Base-by-base conservation (phyloP, 768 basidiomycete species). In the Cantharellus anzutake region DNA sequence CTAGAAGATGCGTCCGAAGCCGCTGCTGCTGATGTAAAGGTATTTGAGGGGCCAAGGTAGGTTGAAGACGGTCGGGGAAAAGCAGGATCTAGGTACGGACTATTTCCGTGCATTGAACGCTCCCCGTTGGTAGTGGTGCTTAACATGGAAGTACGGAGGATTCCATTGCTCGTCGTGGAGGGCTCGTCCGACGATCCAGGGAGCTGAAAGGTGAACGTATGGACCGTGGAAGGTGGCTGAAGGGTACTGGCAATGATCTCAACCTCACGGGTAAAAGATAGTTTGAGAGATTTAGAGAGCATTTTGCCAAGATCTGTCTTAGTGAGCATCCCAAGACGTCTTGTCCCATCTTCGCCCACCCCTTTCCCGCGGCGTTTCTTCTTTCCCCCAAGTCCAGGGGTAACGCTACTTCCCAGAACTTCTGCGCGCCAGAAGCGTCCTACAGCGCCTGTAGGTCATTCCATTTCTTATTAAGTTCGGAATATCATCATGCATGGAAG, bases 201-300 rank as follows among this genome's bases (percentile, higher is more conserved):
- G 55, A 91, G 77, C 4, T 79, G 83, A 67, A 97, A 97, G 2
- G 86, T 86, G 72, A 96, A 97, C 0, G 81, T 84, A 68, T 96
- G 90, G 51, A 91, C 82, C 14, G 91, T 96, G 3, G 87, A 88
- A 1, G 92, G 84, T 4, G 93, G 93, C 65, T 93, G 88, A 5
- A 93, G 78, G 0, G 90, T 89, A n/a, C 91, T 90, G 11, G 91
- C 89, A 68, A 97, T 86, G 60, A 97, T 84, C 69, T 93, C 90
- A 50, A 93, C 86, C 69, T 94, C 91, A 58, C 86, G 84, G 41
- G 87, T 81, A 70, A 93, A 92, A 4, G 89, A 89, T 51, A 93
- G 81, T 88, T 94, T 93, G 68, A 92, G 80, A 3, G 86, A 84
- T 70, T 92, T 92, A 62, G 85, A 86, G 48, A 91, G 75, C 81